These are phyloP conservation scores for Rasamsonia emersonii DNA, from an alignment of 2,329 filamentous ascomycete species.

Conservation along the genomic window DNA sequence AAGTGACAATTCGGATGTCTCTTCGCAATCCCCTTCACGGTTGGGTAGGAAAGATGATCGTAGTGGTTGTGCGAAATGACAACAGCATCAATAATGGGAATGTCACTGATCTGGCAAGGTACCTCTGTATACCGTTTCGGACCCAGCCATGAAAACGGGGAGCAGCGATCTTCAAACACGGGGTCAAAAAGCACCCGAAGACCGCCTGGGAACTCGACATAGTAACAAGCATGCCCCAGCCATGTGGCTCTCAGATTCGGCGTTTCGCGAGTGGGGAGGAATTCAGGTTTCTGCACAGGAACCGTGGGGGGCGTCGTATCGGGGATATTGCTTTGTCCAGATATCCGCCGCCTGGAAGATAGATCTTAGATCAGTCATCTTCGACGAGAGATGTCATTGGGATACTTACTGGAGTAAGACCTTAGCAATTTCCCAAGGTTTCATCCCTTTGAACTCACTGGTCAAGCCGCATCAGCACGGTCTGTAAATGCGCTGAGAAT, in stretches of 20 bases:
- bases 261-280: slow-evolving; percentile 53
- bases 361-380: not conserved
- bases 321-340: slow-evolving; percentile 46
- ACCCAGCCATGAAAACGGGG: slow-evolving; percentile 60
- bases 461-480: not conserved
- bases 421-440: not conserved
- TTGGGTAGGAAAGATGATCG: slow-evolving; percentile 76
- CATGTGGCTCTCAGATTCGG: slow-evolving; percentile 71
- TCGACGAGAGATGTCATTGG: not conserved
- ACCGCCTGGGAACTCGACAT: slow-evolving; percentile 78
- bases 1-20: slow-evolving; percentile 73
- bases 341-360: slow-evolving; percentile 32
- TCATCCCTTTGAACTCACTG: slow-evolving; percentile 3
- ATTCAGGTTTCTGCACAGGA: slow-evolving; percentile 56
- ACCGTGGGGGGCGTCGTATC: slow-evolving; percentile 60
- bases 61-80: slow-evolving; percentile 89
- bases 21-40: slow-evolving; percentile 60
- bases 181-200: slow-evolving; percentile 88
- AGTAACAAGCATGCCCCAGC: slow-evolving; percentile 92
- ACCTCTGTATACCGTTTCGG: slow-evolving; percentile 70
- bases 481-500: not conserved
- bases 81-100: slow-evolving; percentile 53
- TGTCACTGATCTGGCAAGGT: slow-evolving; percentile 68
- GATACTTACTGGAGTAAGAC: slow-evolving; percentile 7
- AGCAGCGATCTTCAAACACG: slow-evolving; percentile 82